Percentiles rank a stretch among this genome's conserved stretches.
Evolutionary conservation across 208 protist species (phyloP).

Genomic region (Tetramitus jugosus): DNA sequence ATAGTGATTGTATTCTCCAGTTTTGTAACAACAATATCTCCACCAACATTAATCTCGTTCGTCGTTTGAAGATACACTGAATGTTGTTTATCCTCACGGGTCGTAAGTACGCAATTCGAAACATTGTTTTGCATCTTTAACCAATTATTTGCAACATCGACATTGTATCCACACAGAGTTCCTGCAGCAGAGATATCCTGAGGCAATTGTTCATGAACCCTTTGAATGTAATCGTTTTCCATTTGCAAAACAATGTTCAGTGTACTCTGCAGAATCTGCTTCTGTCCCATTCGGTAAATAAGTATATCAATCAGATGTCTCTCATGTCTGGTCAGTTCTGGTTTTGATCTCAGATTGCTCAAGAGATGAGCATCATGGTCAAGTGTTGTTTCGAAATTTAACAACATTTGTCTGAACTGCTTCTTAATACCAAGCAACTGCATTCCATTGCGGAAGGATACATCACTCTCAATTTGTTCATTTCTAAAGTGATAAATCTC

Average conservation of each 20-base stretch:
- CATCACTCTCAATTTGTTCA: neutral
- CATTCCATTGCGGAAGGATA: neutral
- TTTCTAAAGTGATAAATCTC: conserved; percentile 12
- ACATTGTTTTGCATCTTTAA: neutral
- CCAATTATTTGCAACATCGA: neutral
- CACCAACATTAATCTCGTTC: neutral
- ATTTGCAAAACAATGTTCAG: neutral
- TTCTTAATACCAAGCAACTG: neutral
- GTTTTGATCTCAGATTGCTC: neutral
- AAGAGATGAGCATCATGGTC: neutral
- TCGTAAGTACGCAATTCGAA: too few relatives aligned
- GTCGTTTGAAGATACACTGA: too few relatives aligned
- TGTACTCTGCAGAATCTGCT: neutral
- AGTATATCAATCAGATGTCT: neutral
- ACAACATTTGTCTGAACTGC: neutral
- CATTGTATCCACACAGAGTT: too few relatives aligned
- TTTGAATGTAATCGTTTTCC: neutral
- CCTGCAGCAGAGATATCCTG: neutral
- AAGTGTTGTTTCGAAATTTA: neutral
- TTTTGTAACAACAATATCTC: neutral
- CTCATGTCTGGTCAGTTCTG: neutral
- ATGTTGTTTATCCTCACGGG: too few relatives aligned
- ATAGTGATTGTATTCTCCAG: neutral
- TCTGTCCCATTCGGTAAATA: neutral
- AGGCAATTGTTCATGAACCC: neutral